Base-by-base conservation (phyloP, 2,329 filamentous ascomycete genomes). In the Davidsoniella australis region DNA sequence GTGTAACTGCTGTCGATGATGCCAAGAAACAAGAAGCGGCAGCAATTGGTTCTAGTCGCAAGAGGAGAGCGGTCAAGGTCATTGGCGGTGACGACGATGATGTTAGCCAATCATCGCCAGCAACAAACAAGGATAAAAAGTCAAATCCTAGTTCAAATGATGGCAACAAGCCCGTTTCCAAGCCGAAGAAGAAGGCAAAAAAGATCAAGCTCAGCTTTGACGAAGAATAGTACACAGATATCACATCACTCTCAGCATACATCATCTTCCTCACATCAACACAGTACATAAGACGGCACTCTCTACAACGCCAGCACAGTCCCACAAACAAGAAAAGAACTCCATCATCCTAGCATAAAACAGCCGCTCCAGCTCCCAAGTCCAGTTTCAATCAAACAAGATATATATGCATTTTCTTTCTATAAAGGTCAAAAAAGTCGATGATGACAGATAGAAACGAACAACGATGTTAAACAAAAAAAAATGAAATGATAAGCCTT, bases 151-250 rank as follows among this genome's bases (percentile, higher is more conserved):
- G 37, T 10, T 42, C 54, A 43, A 50, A 48, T 38, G 45, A 38
- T n/a, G 40, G 45, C 20, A 45, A 53, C 38, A 36, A 50, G n/a
- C 48, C 48, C 17, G 45, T 51, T 16, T 45, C 46, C 16, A 45
- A 43, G 42, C 55, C 55, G 6, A 73, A 70, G 60, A 76, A 78
- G 60, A 72, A 72, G 61, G 64, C 67, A 4, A 76, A 76, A 62
- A 80, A 80, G 64, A 74, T 82, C 53, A 81, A 81, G 64, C 64
- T 82, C 42, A 82, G 78, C 61, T 82, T 82, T 58, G 74, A 74
- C 23, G 72, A 80, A 50, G 76, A 79, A 16, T 73, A 76, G 33
- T 26, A 40, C 8, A 14, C 17, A 49, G 14, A 14, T 18, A 49
- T 36, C 8, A 18, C 41, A 41, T n/a, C 2, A 40, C 3, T 41